A percentile compares a stretch with the other conserved stretches of the same genome.
Conservation (phyloP, 2,329 filamentous ascomycete genomes). For the Ceratocystis destructans region DNA sequence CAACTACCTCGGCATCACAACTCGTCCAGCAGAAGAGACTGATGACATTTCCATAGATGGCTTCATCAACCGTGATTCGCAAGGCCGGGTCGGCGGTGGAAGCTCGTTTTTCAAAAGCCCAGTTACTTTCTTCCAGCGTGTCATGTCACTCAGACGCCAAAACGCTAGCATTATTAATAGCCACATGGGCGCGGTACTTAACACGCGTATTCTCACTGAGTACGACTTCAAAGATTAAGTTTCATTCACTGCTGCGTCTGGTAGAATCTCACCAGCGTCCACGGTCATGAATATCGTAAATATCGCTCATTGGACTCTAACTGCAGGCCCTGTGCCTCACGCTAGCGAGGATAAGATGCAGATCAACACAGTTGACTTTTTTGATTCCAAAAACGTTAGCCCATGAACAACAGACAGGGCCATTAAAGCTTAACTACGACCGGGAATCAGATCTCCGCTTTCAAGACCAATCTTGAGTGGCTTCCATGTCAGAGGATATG, state of each 20-base stretch:
- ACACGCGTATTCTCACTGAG: constrained; percentile 23
- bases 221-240: constrained; percentile 20
- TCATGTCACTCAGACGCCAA: constrained; percentile 29
- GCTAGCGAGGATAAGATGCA: too few species aligned
- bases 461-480: background rate
- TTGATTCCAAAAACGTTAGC: background rate
- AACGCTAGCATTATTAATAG: constrained; percentile 30
- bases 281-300: too few species aligned
- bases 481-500: background rate
- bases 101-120: constrained; percentile 26
- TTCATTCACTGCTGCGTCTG: too few species aligned
- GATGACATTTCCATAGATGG: constrained; percentile 25
- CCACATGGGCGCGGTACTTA: constrained; percentile 30
- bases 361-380: background rate
- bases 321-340: too few species aligned
- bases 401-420: fast-evolving
- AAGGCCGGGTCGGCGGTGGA: constrained; percentile 17
- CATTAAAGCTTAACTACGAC: background rate
- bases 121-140: constrained; percentile 27
- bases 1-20: constrained; percentile 37
- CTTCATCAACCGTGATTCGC: constrained; percentile 24
- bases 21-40: constrained; percentile 19
- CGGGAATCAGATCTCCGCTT: background rate
- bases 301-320: too few species aligned
- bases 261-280: too few species aligned